A percentile compares a stretch with the other conserved stretches of the same genome.
Conservation (phyloP, 257 asterid species). For the Fraxinus cuspidata region DNA sequence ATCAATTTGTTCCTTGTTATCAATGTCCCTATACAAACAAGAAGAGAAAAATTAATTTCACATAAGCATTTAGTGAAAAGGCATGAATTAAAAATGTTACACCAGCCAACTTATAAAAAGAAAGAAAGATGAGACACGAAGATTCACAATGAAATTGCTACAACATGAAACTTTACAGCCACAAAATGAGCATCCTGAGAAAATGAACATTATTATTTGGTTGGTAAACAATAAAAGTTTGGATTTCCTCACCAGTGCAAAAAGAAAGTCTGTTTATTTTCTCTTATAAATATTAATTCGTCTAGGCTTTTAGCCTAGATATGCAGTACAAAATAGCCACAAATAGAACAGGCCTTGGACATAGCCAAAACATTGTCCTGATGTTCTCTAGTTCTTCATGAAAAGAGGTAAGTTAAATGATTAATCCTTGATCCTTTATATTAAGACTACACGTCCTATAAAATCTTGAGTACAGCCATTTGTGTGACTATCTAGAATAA, state of each 20-base stretch:
- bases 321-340: background rate
- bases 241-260: background rate
- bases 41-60: conserved; percentile 4
- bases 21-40: conserved; percentile 35
- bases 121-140: no score
- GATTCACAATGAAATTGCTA: background rate
- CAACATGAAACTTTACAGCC: background rate
- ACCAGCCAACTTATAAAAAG: no score
- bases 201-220: background rate
- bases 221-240: background rate
- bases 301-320: background rate
- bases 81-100: background rate
- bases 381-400: background rate
- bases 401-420: background rate
- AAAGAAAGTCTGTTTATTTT: background rate
- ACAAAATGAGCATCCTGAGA: background rate
- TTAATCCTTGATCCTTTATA: background rate
- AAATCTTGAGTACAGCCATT: background rate
- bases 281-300: background rate
- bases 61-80: background rate
- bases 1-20: conserved; percentile 43
- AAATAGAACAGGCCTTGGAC: background rate
- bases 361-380: background rate
- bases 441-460: background rate
- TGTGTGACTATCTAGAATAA: background rate